These are phyloP conservation scores for Phytophthora litchii DNA, from an alignment of 352 stramenopile species.

Conservation along the genomic window DNA sequence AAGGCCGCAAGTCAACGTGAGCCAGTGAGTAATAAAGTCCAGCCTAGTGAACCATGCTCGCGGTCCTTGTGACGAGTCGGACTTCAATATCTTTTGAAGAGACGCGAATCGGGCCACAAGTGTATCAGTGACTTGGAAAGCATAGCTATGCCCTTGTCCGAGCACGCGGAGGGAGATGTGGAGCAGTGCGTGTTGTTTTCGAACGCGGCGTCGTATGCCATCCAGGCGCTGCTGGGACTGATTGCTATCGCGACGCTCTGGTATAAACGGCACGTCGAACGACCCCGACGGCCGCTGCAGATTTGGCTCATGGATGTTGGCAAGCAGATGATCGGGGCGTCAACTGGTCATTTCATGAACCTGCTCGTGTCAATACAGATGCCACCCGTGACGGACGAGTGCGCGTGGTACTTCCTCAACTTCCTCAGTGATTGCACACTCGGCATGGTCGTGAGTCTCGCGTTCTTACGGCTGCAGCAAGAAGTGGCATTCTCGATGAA, in stretches of 20 bases:
- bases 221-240: constrained; percentile 70
- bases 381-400: constrained; percentile 82
- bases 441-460: constrained; percentile 78
- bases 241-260: constrained; percentile 75
- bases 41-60: constrained; percentile 5
- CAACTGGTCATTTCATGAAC: constrained; percentile 75
- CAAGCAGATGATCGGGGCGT: constrained; percentile 81
- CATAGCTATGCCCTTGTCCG: constrained; percentile 19
- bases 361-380: constrained; percentile 71
- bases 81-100: constrained; percentile 31
- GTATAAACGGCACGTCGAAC: constrained; percentile 88
- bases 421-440: constrained; percentile 83
- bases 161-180: constrained; percentile 22
- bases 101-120: constrained; percentile 9
- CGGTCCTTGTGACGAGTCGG: constrained; percentile 14
- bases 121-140: constrained; percentile 4
- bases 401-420: constrained; percentile 89
- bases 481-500: constrained; percentile 76
- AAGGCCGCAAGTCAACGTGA: constrained; percentile 47
- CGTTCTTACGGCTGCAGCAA: constrained; percentile 76
- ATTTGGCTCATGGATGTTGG: constrained; percentile 85
- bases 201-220: constrained; percentile 65
- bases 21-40: constrained; percentile 18
- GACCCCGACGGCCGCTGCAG: constrained; percentile 65
- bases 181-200: constrained; percentile 72